Base-by-base conservation (phyloP, 2,329 filamentous ascomycete genomes). In the Botrytis aclada region DNA sequence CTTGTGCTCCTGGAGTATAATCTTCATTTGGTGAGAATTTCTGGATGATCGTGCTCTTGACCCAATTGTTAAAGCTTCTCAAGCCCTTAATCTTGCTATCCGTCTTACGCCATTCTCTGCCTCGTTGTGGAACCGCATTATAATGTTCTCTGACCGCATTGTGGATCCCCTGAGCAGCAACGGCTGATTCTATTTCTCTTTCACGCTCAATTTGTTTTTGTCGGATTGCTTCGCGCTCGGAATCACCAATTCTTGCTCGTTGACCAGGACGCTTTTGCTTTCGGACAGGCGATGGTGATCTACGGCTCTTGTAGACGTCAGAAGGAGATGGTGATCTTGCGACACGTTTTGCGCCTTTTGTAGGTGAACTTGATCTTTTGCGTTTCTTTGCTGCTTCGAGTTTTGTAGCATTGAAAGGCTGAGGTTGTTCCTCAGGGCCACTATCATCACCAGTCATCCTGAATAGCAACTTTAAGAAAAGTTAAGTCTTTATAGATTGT, bases 41-140 rank as follows among this genome's bases (percentile, higher is more conserved):
- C 81, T 98, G 95, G 77, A 99, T 98, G 77, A 98, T 89, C 67
- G 93, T 95, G 80, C 94, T 97, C 86, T 99, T 99, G 83, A 99
- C 89, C 96, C 96, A 99, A 83, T 99, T 99, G 84, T 99, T 99
- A 86, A 97, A 96, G 77, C 92, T 93, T 70, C 96, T 90, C 70
- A 99, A 85, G 0, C 96, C 96, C 84, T 97, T 97, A 85, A 99
- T 99, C 79, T 93, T 92, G 82, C 93, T 97, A 79, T 97, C 94
- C 10, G 94, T 97, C 81, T 92, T 94, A 67, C 96, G 90, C 95
- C 96, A 99, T 80, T 98, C 94, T 71, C 95, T 90, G 20, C 96
- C 96, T 43, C 95, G 89, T 84, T 99, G 93, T 0, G 95, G 95
- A 0, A 98, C 95, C 54, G 93, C 91, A 83, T 99, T 99, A 86